Conservation (phyloP, 2,329 filamentous ascomycete genomes). For the Trichoderma sp. region DNA sequence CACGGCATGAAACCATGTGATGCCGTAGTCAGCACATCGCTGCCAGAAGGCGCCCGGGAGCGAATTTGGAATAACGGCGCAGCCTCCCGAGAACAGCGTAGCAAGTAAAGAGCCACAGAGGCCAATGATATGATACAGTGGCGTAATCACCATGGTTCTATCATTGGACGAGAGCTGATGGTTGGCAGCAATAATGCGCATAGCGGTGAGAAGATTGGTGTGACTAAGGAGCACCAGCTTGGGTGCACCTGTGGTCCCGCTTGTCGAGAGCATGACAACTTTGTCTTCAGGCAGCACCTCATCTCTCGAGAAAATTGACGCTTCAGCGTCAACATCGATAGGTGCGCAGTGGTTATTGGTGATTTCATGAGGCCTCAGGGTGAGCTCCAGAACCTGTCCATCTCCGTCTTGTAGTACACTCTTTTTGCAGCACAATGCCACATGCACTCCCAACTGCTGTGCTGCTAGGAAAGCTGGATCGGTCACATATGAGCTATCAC, state of each 20-base stretch:
- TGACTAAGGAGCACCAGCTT: neutral
- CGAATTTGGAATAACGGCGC: neutral
- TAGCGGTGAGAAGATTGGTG: neutral
- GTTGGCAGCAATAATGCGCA: neutral
- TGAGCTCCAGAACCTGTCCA: neutral
- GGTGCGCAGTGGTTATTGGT: neutral
- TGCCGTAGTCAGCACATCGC: neutral
- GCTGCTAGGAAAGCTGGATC: neutral
- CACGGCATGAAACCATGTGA: neutral
- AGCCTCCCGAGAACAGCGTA: neutral
- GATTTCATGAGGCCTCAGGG: neutral
- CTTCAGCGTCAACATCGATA: neutral
- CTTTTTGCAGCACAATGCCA: neutral
- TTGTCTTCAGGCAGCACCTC: neutral
- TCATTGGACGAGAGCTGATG: neutral
- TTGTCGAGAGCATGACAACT: neutral
- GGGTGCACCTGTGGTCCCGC: neutral
- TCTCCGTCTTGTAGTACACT: neutral
- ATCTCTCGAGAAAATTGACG: neutral
- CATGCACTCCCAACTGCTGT: neutral
- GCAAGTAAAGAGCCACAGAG: neutral
- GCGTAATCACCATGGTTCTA: neutral
- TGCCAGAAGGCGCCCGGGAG: neutral
- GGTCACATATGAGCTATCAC: neutral
- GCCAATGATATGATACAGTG: neutral